These are phyloP conservation scores for Ampelocalamus luodianensis DNA, from an alignment of 176 grass and related monocot species.

Conservation along the genomic window DNA sequence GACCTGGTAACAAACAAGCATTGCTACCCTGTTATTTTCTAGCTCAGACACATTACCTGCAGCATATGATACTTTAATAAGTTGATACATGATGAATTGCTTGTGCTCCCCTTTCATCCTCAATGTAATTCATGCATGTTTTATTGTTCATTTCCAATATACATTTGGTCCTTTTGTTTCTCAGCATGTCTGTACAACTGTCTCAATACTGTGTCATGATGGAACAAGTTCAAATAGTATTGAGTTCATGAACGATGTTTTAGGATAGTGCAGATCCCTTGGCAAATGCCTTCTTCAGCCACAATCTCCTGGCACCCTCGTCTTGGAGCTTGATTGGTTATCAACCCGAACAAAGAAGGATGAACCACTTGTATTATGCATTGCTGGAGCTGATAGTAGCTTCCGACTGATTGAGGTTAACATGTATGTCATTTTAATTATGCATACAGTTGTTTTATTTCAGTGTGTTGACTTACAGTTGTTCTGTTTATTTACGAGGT, in stretches of 20 bases:
- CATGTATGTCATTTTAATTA: constrained; percentile 70
- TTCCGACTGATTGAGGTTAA: constrained; percentile 97
- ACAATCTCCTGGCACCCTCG: constrained; percentile 95
- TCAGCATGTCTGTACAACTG: constrained; percentile 32
- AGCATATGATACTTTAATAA: not conserved
- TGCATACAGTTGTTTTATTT: constrained; percentile 21
- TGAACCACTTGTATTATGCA: constrained; percentile 92
- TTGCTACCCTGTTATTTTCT: constrained; percentile 27
- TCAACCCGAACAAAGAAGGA: constrained; percentile 81
- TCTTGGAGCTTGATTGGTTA: constrained; percentile 99
- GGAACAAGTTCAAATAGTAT: constrained; percentile 41
- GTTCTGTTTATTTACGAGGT: constrained; percentile 27
- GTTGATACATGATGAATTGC: constrained; percentile 23
- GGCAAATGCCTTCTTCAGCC: constrained; percentile 98
- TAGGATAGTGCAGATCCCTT: constrained; percentile 98
- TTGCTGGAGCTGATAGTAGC: constrained; percentile 99
- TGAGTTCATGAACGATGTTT: constrained; percentile 55
- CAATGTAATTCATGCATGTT: constrained; percentile 29
- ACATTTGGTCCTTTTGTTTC: constrained; percentile 37
- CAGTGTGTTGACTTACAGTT: constrained; percentile 4
- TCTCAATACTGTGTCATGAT: constrained; percentile 19
- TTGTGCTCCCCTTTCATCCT: constrained; percentile 15
- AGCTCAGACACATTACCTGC: not conserved
- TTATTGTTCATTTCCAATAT: constrained; percentile 37
- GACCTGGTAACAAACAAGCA: constrained; percentile 78